Base-by-base conservation (phyloP, 2,329 filamentous ascomycete genomes). In the Fusarium begoniae region DNA sequence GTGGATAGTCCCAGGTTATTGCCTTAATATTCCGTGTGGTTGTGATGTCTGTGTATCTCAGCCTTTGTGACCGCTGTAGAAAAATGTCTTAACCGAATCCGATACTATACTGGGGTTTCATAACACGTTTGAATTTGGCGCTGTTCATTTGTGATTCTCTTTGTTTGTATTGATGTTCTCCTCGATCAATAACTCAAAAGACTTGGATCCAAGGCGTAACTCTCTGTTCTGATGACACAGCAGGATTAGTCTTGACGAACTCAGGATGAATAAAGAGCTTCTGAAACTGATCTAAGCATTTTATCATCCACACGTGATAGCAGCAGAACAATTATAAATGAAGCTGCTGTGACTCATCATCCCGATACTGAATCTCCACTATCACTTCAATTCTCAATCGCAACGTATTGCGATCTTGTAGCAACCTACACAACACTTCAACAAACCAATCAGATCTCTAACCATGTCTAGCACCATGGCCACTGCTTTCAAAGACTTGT, bases 21-120 rank as follows among this genome's bases (percentile, higher is more conserved):
- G 5, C 6, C 2, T 4, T 18, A 6, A 43, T n/a, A 7, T 43
- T n/a, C 40, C 4, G 3, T n/a, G 6, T 24, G 4, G 9, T 43
- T 11, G 8, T 44, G 40, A 41, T 41, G 1, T 4, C 20, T 22
- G 14, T 43, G 22, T 17, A 15, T 43, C 14, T 41, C 41, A 44
- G n/a, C 41, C n/a, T 44, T 44, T 7, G 8, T 44, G n/a, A 5
- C 1, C 15, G 15, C 43, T 24, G 11, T 6, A 24, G n/a, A 12
- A 44, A 24, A 5, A 18, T 44, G 15, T 18, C 15, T 24, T 8
- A 44, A 18, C 43, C 7, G 1, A 8, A 12, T 24, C 15, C 15
- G 10, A 44, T 8, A 44, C n/a, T n/a, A n/a, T n/a, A n/a, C n/a
- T n/a, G n/a, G n/a, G n/a, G n/a, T n/a, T n/a, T n/a, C n/a, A 24